Conservation (phyloP, 2,329 filamentous ascomycete genomes). For the Clonostachys rosea region DNA sequence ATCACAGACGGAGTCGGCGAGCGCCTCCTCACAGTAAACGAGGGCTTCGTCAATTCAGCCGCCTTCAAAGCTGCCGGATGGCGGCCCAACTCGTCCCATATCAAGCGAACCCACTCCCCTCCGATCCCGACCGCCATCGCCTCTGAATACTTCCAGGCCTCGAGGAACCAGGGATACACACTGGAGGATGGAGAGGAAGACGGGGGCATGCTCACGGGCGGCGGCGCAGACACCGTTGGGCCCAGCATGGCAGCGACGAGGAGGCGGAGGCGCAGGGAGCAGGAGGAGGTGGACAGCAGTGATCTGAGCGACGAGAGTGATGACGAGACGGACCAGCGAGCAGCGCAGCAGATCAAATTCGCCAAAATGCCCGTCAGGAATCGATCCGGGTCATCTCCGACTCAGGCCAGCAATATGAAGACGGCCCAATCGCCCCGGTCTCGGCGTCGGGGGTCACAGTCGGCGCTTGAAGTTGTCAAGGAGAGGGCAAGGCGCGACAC, state of each 20-base stretch:
- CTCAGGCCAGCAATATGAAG: conserved; percentile 60
- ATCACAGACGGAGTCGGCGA: conserved; percentile 83
- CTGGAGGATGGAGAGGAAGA: conserved; percentile 70
- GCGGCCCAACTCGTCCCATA: conserved; percentile 67
- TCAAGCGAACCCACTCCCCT: conserved; percentile 80
- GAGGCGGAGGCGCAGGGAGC: conserved; percentile 62
- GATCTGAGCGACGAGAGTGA: conserved; percentile 83
- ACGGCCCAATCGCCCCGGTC: conserved; percentile 49
- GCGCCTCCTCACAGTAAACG: conserved; percentile 76
- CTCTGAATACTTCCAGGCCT: conserved; percentile 78
- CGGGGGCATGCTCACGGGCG: conserved; percentile 68
- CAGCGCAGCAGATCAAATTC: conserved; percentile 90
- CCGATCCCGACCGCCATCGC: conserved; percentile 80
- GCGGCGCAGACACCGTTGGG: conserved; percentile 65
- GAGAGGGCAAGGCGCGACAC: conserved; percentile 69
- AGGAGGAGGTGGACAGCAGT: conserved; percentile 83
- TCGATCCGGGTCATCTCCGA: conserved; percentile 84
- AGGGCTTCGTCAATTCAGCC: conserved; percentile 72
- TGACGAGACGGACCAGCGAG: conserved; percentile 69
- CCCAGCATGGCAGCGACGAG: conserved; percentile 63
- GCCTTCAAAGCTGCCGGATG: conserved; percentile 82
- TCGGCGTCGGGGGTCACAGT: conserved; percentile 63
- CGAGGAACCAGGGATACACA: conserved; percentile 56
- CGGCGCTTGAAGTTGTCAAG: conserved; percentile 65
- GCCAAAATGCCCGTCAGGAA: conserved; percentile 88